Percentiles rank a stretch among this genome's conserved stretches.
These are phyloP conservation scores for Backusella parvicylindrica DNA, from an alignment of 192 early-diverging fungal species.

Conservation along the genomic window DNA sequence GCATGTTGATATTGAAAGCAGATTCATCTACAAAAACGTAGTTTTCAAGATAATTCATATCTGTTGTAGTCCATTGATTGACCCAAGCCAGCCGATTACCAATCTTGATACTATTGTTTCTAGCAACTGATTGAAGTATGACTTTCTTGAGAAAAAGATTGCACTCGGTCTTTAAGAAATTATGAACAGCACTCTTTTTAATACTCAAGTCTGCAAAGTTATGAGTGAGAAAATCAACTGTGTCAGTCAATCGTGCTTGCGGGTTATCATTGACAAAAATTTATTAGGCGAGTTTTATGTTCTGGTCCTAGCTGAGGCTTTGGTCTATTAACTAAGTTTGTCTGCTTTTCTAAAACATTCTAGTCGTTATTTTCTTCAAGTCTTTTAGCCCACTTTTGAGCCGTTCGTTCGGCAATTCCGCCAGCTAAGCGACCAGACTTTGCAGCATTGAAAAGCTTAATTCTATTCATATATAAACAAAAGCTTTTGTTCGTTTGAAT, in stretches of 20 bases:
- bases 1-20: conserved; percentile 34
- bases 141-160: background rate
- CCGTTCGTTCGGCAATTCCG: background rate
- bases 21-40: conserved; percentile 31
- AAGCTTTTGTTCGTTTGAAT: background rate
- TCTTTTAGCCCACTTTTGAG: background rate
- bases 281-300: no score
- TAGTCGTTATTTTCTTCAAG: background rate
- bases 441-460: no score
- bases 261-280: background rate
- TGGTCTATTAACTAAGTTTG: background rate
- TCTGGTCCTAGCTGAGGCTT: no score
- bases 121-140: background rate
- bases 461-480: no score
- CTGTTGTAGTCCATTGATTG: no score
- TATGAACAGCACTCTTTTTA: background rate
- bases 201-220: background rate
- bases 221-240: background rate
- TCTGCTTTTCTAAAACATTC: background rate
- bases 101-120: no score
- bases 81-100: no score
- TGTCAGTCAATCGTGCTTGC: background rate
- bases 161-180: background rate
- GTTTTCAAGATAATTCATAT: background rate
- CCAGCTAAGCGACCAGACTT: no score